Evolutionary conservation across 139 green algal genomes (phyloP).

Genomic region (Asterochloris sp.): DNA sequence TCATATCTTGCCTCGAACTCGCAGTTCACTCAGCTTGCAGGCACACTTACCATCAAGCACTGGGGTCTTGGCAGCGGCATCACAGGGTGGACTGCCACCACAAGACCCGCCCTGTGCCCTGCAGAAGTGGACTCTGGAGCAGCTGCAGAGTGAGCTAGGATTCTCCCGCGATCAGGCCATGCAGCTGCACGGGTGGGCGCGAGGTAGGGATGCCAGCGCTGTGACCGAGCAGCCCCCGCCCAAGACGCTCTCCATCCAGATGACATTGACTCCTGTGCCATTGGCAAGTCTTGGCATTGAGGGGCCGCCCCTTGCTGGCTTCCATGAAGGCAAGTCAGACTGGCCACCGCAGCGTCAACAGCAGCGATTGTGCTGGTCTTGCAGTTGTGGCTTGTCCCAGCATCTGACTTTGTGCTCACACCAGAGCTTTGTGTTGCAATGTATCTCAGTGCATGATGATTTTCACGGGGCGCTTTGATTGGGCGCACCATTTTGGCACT

Average conservation of each 20-base stretch:
- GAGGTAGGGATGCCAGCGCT: slow-evolving; percentile 18
- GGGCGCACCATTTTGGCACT: neutral
- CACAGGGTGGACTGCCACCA: too few species aligned
- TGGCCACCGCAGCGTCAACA: neutral
- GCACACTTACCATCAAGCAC: too few species aligned
- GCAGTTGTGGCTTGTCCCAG: too few species aligned
- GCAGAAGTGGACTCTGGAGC: slow-evolving; percentile 15
- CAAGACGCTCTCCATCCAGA: slow-evolving; percentile 40
- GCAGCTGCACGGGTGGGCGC: slow-evolving; percentile 27
- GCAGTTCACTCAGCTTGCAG: too few species aligned
- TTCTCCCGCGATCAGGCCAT: slow-evolving; percentile 19
- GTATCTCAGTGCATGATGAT: neutral
- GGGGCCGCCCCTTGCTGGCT: neutral
- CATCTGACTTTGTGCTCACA: neutral
- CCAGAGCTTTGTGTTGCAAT: neutral
- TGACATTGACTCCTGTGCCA: slow-evolving; percentile 38
- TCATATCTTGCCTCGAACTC: too few species aligned
- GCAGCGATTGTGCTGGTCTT: neutral
- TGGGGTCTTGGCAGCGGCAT: too few species aligned
- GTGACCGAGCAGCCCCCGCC: slow-evolving; percentile 38
- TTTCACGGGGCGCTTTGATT: neutral
- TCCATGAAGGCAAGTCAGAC: slow-evolving; percentile 17
- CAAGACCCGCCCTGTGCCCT: neutral
- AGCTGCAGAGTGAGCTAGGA: slow-evolving; percentile 27
- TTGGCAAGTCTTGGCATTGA: slow-evolving; percentile 24